Percentiles rank a stretch among this genome's conserved stretches.
Evolutionary conservation across 305 asterid genomes (phyloP).

Genomic region (Fraxinus latifolia): DNA sequence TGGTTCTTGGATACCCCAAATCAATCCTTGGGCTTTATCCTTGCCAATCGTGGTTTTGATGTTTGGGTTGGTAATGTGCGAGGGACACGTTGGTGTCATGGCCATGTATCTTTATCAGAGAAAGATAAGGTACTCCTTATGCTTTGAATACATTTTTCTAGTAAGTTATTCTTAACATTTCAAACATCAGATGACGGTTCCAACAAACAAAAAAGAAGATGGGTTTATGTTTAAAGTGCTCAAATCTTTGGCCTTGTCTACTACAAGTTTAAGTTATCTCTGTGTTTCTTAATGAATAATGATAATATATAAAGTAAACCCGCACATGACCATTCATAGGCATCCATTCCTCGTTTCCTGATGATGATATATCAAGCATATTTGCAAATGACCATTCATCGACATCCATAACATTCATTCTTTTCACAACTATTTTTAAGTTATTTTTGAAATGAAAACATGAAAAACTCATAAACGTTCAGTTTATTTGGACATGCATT

Average conservation of each 20-base stretch:
- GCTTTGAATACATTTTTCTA: background rate
- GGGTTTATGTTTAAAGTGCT: background rate
- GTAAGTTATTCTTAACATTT: background rate
- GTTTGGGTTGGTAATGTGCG: constrained; percentile 99
- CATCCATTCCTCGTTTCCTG: background rate
- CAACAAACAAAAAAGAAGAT: background rate
- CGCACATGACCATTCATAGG: background rate
- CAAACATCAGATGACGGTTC: background rate
- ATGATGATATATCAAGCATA: background rate
- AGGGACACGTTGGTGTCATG: constrained; percentile 96
- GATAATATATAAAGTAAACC: background rate
- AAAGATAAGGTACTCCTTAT: constrained; percentile 52
- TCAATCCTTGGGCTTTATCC: constrained; percentile 86
- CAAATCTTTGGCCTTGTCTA: background rate
- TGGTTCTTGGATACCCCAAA: constrained; percentile 81
- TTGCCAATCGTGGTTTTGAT: constrained; percentile 85
- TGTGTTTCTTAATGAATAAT: background rate
- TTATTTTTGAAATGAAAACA: background rate
- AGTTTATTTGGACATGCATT: background rate
- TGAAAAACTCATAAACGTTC: background rate
- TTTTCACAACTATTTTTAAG: background rate
- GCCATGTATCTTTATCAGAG: constrained; percentile 64
- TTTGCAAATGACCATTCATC: background rate
- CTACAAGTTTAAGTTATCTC: background rate
- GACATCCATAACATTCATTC: background rate